These are phyloP conservation scores for Auricularia cornea DNA, from an alignment of 768 basidiomycete species.

Conservation along the genomic window DNA sequence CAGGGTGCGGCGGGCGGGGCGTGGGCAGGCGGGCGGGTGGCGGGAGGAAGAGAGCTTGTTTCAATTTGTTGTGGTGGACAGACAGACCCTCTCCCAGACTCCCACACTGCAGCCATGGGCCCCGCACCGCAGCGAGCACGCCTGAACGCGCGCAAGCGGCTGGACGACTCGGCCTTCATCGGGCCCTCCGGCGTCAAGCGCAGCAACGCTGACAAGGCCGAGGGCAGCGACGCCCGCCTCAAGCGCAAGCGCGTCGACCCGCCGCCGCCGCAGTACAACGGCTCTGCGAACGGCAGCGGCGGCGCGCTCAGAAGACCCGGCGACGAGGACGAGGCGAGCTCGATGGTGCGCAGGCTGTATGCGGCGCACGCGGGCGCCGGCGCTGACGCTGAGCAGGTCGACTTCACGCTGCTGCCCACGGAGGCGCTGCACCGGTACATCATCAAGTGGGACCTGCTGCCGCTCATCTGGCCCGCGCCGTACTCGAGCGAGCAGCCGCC, in stretches of 20 bases:
- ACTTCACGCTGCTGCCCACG: conserved; percentile 64
- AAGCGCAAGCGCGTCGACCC: conserved; percentile 1
- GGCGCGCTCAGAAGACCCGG: background rate
- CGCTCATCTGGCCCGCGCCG: conserved; percentile 62
- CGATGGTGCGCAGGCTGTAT: no score
- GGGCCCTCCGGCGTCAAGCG: background rate
- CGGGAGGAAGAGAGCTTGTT: no score
- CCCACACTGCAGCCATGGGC: background rate
- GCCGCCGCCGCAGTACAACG: background rate
- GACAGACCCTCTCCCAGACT: background rate
- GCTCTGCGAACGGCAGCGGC: background rate
- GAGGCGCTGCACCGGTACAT: conserved; percentile 64
- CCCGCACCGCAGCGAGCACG: background rate
- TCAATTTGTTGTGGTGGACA: no score
- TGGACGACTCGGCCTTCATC: conserved; percentile 1
- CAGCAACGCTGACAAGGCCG: background rate
- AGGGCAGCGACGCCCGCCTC: background rate
- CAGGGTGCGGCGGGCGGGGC: no score
- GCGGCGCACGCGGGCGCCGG: background rate
- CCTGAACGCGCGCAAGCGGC: background rate
- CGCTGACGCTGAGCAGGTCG: conserved; percentile 48
- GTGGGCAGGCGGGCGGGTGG: no score
- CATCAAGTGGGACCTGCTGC: conserved; percentile 62
- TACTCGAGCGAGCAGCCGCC: conserved; percentile 60
- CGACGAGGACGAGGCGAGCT: no score